A percentile compares a stretch with the other conserved stretches of the same genome.
Conservation (phyloP, 768 basidiomycete genomes). For the Coprinopsis marcescibilis region DNA sequence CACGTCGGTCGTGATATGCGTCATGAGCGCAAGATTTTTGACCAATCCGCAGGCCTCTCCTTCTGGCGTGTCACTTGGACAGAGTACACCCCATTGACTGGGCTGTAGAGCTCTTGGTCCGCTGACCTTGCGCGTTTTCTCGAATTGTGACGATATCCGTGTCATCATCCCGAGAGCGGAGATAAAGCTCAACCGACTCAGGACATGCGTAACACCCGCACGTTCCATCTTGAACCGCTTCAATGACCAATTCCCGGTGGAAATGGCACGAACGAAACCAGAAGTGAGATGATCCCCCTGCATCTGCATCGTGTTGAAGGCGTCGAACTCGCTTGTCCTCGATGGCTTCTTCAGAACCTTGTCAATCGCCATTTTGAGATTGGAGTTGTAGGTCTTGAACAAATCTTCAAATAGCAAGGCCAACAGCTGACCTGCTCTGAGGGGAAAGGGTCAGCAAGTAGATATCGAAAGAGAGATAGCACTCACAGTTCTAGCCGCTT, state of each 20-base stretch:
- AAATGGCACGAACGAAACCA: constrained; percentile 95
- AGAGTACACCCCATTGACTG: constrained; percentile 98
- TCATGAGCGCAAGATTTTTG: constrained; percentile 98
- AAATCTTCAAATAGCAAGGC: constrained; percentile 96
- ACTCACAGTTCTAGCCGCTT: constrained; percentile 95
- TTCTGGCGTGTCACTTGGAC: constrained; percentile 98
- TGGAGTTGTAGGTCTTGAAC: constrained; percentile 97
- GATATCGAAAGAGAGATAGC: constrained; percentile 7
- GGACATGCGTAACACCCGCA: constrained; percentile 96
- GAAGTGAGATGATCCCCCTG: constrained; percentile 95
- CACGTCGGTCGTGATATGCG: constrained; percentile 98
- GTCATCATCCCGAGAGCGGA: constrained; percentile 99
- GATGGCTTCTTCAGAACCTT: constrained; percentile 96
- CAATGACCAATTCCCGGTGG: constrained; percentile 97
- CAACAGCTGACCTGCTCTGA: constrained; percentile 90
- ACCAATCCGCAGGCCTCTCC: constrained; percentile 98
- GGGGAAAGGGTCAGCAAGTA: not conserved
- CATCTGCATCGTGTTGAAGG: constrained; percentile 90
- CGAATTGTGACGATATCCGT: constrained; percentile 96
- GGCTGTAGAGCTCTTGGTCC: constrained; percentile 96
- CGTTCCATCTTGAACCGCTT: constrained; percentile 99
- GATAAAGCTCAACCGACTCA: constrained; percentile 93
- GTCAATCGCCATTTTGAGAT: constrained; percentile 92
- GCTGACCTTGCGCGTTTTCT: constrained; percentile 98
- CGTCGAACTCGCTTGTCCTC: constrained; percentile 91